Percentiles rank a stretch among this genome's conserved stretches.
Evolutionary conservation across 805 yeast species (phyloP).

Genomic region (Ogataea paraovalis): DNA sequence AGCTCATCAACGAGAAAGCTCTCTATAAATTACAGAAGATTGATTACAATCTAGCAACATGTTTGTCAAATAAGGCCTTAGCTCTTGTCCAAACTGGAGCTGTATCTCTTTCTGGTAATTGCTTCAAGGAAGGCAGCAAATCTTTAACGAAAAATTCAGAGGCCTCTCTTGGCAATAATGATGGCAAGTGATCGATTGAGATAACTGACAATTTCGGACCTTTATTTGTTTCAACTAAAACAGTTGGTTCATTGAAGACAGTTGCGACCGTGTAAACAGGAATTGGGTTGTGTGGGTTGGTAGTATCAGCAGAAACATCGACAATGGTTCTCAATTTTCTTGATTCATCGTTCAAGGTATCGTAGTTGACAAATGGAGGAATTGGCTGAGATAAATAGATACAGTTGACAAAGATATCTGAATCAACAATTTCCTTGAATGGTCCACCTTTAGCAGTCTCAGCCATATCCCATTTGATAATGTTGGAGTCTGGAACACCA

Average conservation of each 20-base stretch:
- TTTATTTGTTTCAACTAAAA: conserved; percentile 65
- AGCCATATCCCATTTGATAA: conserved; percentile 92
- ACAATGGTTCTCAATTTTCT: conserved; percentile 90
- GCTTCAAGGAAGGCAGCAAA: conserved; percentile 82
- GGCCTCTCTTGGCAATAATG: conserved; percentile 94
- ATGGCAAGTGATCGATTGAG: conserved; percentile 95
- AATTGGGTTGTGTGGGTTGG: conserved; percentile 96
- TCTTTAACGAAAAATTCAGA: conserved; percentile 88
- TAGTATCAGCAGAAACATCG: conserved; percentile 98
- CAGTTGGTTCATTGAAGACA: conserved; percentile 88
- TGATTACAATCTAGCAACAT: conserved; percentile 60
- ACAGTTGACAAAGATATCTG: conserved; percentile 93
- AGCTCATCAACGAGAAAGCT: too few species aligned
- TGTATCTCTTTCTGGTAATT: conserved; percentile 73
- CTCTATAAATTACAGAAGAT: not conserved
- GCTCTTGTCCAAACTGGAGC: conserved; percentile 94
- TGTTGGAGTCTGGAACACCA: conserved; percentile 83
- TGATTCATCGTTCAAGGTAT: conserved; percentile 55
- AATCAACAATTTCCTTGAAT: conserved; percentile 80
- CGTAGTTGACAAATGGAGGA: conserved; percentile 80
- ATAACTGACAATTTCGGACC: conserved; percentile 90
- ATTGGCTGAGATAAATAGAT: conserved; percentile 91
- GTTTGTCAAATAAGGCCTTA: conserved; percentile 74
- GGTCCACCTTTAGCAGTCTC: conserved; percentile 98
- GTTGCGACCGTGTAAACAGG: conserved; percentile 93